Evolutionary conservation across 2,329 filamentous ascomycete genomes (phyloP), one percentile per base, ranked within the genome.

Genomic region (Trichoderma cornu-damae): DNA sequence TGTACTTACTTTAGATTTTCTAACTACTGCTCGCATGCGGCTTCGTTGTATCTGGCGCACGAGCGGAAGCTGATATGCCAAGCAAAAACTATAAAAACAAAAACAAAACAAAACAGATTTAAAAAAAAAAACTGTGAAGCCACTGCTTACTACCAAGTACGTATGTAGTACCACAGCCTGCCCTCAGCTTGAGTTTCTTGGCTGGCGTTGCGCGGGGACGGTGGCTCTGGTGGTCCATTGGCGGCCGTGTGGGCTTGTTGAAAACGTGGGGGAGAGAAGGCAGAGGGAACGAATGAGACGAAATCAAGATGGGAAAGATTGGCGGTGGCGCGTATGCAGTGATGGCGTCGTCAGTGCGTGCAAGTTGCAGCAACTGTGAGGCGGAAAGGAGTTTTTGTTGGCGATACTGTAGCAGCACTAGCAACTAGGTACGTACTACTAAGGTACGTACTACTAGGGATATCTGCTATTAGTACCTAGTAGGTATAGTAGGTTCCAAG

Each of bases 1-100:
- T 30, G 4, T 28, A 11, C 7, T n/a, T 38, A 37, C 34, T 37
- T n/a, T 20, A 9, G 6, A 3, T 26, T 18, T 37, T 20, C 22
- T 18, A n/a, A n/a, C n/a, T 2, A 50, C 32, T 14, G 22, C 20
- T 28, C 34, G n/a, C 34, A 50, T 18, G 16, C 22, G 14, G 28
- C 12, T 34, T 26, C 28, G 26, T 24, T 32, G 28, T 43, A 42
- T 32, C 12, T 42, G 49, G 28, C 47, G 35, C 47, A 38, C 34
- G 50, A 53, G 50, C 50, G 50, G 50, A 35, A 34, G 16, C 34
- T 35, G 40, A 44, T 16, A 8, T 35, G 50, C 20, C 40, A 44
- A 44, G 28, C 32, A 26, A 43, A 26, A n/a, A 7, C 34, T 52
- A 5, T 26, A 32, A 20, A 12, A n/a, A n/a, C n/a, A n/a, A n/a